These are phyloP conservation scores for Cenococcum geophilum DNA, from an alignment of 495 filamentous ascomycete species.

Conservation along the genomic window DNA sequence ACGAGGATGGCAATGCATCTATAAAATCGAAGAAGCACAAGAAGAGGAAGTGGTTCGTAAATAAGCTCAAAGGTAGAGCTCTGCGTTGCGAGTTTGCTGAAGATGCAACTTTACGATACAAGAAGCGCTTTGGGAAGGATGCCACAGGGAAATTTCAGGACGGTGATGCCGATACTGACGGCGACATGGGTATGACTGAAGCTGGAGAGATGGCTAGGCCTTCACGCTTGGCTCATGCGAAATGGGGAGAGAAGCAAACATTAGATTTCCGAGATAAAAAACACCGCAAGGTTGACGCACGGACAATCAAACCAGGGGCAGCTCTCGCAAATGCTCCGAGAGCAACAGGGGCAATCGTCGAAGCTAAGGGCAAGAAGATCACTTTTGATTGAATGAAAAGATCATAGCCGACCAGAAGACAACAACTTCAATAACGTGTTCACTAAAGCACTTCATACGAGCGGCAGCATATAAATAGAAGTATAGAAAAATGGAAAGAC, in stretches of 20 bases:
- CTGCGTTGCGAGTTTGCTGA: conserved; percentile 91
- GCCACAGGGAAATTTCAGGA: conserved; percentile 40
- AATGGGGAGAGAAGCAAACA: conserved; percentile 1
- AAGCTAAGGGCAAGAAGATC: conserved; percentile 73
- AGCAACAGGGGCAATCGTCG: conserved; percentile 70
- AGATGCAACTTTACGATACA: conserved; percentile 76
- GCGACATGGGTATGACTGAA: conserved; percentile 18
- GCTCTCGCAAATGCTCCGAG: conserved; percentile 45
- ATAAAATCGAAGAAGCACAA: conserved; percentile 50
- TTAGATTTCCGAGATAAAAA: conserved; percentile 16
- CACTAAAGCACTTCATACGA: not conserved
- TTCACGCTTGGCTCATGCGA: not conserved
- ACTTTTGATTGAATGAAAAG: conserved; percentile 58
- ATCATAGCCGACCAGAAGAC: not conserved
- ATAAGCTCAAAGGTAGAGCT: conserved; percentile 66
- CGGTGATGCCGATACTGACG: conserved; percentile 23
- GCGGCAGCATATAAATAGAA: too few species aligned
- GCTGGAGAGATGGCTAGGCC: conserved; percentile 8
- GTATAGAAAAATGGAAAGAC: too few species aligned
- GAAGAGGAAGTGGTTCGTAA: conserved; percentile 72
- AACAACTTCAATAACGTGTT: not conserved
- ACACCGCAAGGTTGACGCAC: conserved; percentile 31
- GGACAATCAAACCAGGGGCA: conserved; percentile 37
- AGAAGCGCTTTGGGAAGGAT: conserved; percentile 84
- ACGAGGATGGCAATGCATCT: conserved; percentile 21